phyloP scores from a whole-genome alignment of 1,139 yeast species.

The Pichia terricola region DNA sequence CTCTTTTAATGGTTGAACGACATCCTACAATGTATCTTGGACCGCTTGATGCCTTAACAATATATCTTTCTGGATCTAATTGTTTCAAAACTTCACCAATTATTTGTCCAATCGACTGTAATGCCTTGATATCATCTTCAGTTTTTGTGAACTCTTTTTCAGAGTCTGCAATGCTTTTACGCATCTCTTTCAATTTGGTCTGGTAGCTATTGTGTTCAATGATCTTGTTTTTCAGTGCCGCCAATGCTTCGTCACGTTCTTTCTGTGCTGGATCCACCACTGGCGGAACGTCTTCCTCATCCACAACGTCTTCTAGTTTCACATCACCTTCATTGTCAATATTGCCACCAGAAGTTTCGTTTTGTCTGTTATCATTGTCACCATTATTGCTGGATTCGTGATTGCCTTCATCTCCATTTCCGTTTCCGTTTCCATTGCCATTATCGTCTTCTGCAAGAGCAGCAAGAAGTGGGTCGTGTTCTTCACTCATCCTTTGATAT shows the following conservation, averaged over 20 bases:
- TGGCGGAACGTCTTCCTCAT: slow-evolving; percentile 7
- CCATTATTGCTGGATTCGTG: slow-evolving; percentile 1
- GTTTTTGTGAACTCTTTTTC: slow-evolving; percentile 86
- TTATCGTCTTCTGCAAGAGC: slow-evolving; percentile 36
- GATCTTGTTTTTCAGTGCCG: slow-evolving; percentile 74
- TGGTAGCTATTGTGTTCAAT: slow-evolving; percentile 95
- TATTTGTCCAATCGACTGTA: slow-evolving; percentile 95
- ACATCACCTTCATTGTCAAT: slow-evolving; percentile 10
- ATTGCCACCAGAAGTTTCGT: not conserved
- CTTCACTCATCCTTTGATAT: slow-evolving; percentile 43
- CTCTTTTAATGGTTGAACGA: slow-evolving; percentile 83
- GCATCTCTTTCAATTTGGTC: slow-evolving; percentile 75
- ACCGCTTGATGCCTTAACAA: slow-evolving; percentile 95
- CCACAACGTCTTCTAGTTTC: too few relatives aligned
- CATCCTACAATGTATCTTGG: slow-evolving; percentile 98
- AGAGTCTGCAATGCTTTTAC: slow-evolving; percentile 74
- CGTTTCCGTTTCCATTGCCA: slow-evolving; percentile 31
- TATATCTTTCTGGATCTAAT: slow-evolving; percentile 87
- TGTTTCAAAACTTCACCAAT: slow-evolving; percentile 97
- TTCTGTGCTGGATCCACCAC: slow-evolving; percentile 40
- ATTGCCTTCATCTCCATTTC: too few relatives aligned
- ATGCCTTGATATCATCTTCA: slow-evolving; percentile 92
- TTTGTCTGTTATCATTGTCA: slow-evolving; percentile 3
- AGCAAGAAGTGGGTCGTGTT: slow-evolving; percentile 63
- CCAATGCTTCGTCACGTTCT: slow-evolving; percentile 73